Base-by-base conservation (phyloP, 805 yeast species). In the Teunomyces stri region DNA sequence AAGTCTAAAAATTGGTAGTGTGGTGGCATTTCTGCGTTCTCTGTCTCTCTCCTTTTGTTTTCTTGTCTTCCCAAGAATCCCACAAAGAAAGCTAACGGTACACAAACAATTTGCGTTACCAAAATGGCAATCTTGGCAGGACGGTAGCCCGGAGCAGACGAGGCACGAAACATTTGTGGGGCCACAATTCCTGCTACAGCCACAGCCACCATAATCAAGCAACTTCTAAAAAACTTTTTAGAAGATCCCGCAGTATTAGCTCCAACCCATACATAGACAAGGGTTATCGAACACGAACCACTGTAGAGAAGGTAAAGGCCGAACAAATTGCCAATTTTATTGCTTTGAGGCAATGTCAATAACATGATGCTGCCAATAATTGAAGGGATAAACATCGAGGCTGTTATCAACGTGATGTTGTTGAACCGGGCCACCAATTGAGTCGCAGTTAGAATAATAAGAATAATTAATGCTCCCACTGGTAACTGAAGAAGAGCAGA, bases 171-270 rank as follows among this genome's bases (percentile, higher is more conserved):
- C 15, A 86, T 74, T 63, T 84, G 86, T 2, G 89, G 87, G 0
- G 87, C 88, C 42, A 81, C 69, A 49, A 85, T 64, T 54, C 83
- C 82, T 12, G 89, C 87, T 39, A 80, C 77, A 35, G 87, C 81
- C 60, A 84, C 87, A 4, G 81, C 85, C 49, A 85, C 74, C 62
- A 86, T 72, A 42, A 76, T 76, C 30, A 82, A 61, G 5, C 85
- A 84, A 45, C 80, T 79, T 22, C 80, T 74, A 4, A 81, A 74
- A 53, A 82, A 72, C 55, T 85, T 82, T 64, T 87, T 87, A n/a
- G 91, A 85, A 51, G 81, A 79, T 10, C 94, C 94, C 1, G 90
- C 82, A 30, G 83, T 76, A 60, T 86, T 81, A 40, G 83, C 75
- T 46, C 78, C 74, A 50, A 79, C 79, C 87, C 86, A 81, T 4